Evolutionary conservation across 331 rosid species (phyloP).

Genomic region (Malus hybrid): DNA sequence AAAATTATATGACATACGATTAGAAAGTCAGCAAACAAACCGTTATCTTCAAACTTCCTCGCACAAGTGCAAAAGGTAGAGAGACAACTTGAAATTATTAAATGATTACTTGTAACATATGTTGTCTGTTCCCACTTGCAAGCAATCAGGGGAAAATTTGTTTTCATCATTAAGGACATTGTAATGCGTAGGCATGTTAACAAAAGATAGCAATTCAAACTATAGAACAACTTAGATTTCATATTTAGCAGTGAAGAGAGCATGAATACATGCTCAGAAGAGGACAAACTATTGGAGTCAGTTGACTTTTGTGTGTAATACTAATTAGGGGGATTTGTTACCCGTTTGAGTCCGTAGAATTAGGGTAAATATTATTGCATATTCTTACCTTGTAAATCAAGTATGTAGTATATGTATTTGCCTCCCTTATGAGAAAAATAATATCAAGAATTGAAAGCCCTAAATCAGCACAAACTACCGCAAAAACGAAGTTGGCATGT

Average conservation of each 20-base stretch:
- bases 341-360: too few species aligned
- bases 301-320: too few species aligned
- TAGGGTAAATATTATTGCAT: too few species aligned
- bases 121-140: slow-evolving; percentile 50
- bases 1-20: neutral
- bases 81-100: neutral
- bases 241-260: neutral
- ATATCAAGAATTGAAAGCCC: too few species aligned
- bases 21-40: neutral
- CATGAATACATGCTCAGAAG: neutral
- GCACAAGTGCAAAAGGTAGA: neutral
- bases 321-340: too few species aligned
- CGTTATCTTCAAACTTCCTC: neutral
- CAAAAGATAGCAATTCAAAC: neutral
- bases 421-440: too few species aligned
- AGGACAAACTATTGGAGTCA: too few species aligned
- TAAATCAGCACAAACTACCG: neutral
- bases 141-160: slow-evolving; percentile 29
- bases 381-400: too few species aligned
- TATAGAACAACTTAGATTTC: neutral
- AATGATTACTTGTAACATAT: slow-evolving; percentile 65
- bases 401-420: too few species aligned
- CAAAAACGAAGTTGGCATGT: neutral
- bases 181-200: slow-evolving; percentile 59
- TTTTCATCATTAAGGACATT: slow-evolving; percentile 71